Evolutionary conservation across 108 stramenopile species (phyloP).

Genomic region (Pseudonitzschia pungens): DNA sequence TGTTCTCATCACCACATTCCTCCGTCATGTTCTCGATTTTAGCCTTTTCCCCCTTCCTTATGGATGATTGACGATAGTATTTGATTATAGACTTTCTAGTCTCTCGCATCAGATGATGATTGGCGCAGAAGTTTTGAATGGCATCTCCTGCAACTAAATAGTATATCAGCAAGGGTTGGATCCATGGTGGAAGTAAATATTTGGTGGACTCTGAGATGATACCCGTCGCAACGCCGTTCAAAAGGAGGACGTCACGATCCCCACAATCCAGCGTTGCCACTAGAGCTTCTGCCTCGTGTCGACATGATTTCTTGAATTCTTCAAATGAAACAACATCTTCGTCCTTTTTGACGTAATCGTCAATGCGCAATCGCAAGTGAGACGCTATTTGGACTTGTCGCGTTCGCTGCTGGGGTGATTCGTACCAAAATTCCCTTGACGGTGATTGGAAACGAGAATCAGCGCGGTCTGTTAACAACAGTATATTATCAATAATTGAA

Average conservation of each 20-base stretch:
- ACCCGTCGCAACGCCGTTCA: conserved; percentile 15
- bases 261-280: neutral
- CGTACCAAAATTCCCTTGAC: conserved; percentile 18
- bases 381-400: conserved; percentile 46
- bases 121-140: neutral
- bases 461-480: conserved; percentile 26
- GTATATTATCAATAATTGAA: conserved; percentile 40
- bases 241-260: neutral
- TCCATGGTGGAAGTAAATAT: conserved; percentile 17
- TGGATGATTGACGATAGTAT: neutral
- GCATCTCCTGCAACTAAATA: neutral
- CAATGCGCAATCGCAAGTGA: conserved; percentile 36
- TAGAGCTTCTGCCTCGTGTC: conserved; percentile 18
- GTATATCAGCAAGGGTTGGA: neutral
- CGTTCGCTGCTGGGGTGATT: conserved; percentile 34
- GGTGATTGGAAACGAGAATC: conserved; percentile 11
- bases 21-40: neutral
- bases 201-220: conserved; percentile 18
- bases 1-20: neutral
- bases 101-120: conserved; percentile 4
- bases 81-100: conserved; percentile 5
- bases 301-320: conserved; percentile 23
- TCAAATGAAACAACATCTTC: neutral
- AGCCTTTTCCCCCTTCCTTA: neutral
- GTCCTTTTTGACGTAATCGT: conserved; percentile 17